These are phyloP conservation scores for Sporodiniella umbellata DNA, from an alignment of 371 early-diverging fungal genomes.

Conservation along the genomic window DNA sequence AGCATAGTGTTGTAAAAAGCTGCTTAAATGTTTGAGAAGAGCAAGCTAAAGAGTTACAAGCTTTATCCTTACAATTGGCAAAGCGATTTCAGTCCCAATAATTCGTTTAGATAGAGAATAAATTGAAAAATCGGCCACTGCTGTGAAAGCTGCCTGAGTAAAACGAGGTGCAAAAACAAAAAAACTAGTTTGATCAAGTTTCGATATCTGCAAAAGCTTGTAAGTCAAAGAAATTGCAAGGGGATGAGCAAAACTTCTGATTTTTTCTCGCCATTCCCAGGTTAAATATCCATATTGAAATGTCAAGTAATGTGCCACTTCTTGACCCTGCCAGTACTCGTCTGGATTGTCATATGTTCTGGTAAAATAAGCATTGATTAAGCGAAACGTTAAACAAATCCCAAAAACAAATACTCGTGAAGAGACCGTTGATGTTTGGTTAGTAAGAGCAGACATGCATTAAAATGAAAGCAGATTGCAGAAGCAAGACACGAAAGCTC, in stretches of 20 bases:
- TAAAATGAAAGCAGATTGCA: too few relatives aligned
- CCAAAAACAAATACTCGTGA: conserved; percentile 28
- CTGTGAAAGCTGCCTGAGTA: conserved; percentile 72
- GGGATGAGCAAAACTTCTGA: conserved; percentile 81
- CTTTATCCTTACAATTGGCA: conserved; percentile 31
- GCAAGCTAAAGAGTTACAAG: not conserved
- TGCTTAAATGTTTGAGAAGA: conserved; percentile 20
- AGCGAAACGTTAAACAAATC: conserved; percentile 55
- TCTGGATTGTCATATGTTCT: conserved; percentile 82
- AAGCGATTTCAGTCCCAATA: conserved; percentile 32
- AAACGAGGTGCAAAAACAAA: conserved; percentile 68
- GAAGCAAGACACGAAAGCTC: too few relatives aligned
- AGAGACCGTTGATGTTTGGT: conserved; percentile 13
- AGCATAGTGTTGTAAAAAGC: conserved; percentile 70
- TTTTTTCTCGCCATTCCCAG: conserved; percentile 86
- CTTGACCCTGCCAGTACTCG: conserved; percentile 89
- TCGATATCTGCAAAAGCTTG: conserved; percentile 47
- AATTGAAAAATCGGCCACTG: conserved; percentile 70
- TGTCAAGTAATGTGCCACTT: conserved; percentile 78
- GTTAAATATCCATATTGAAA: conserved; percentile 88
- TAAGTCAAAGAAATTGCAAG: conserved; percentile 73
- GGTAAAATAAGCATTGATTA: conserved; percentile 60
- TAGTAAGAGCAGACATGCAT: conserved; percentile 1
- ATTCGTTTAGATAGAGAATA: conserved; percentile 60
- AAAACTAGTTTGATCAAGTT: conserved; percentile 57